Evolutionary conservation across 1,139 yeast genomes (phyloP).

Genomic region (Protomyces inouyei): DNA sequence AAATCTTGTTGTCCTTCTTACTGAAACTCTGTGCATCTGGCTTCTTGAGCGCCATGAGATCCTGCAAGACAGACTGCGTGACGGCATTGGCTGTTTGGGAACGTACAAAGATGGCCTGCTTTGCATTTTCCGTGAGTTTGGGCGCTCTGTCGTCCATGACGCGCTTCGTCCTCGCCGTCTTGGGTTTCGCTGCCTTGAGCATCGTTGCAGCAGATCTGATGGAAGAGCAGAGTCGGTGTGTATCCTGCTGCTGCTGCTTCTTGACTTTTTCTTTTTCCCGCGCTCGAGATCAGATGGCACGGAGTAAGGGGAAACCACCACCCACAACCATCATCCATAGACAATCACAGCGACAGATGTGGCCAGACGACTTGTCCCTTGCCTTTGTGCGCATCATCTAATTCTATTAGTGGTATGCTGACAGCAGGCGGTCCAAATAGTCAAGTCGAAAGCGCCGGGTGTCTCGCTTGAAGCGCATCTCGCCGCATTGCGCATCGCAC

Average conservation of each 20-base stretch:
- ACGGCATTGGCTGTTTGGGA: conserved; percentile 77
- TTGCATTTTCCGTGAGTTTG: conserved; percentile 81
- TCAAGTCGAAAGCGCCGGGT: background rate
- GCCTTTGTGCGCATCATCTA: background rate
- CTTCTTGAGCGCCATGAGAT: conserved; percentile 82
- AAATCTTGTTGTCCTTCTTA: conserved; percentile 81
- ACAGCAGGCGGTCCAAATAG: background rate
- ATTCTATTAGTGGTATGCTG: background rate
- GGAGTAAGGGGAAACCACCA: background rate
- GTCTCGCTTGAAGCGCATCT: background rate
- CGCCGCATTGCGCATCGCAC: background rate
- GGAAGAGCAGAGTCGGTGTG: background rate
- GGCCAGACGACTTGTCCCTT: background rate
- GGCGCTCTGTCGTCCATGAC: conserved; percentile 86
- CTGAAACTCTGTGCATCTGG: conserved; percentile 84
- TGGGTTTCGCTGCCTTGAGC: conserved; percentile 52
- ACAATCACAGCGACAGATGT: background rate
- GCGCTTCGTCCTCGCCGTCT: conserved; percentile 93
- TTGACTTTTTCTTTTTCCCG: background rate
- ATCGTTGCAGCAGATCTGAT: background rate
- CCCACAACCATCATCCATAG: background rate
- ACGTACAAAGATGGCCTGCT: conserved; percentile 84
- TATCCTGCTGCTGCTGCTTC: background rate
- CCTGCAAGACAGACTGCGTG: conserved; percentile 84
- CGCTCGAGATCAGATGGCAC: background rate